Percentiles rank a stretch among this genome's conserved stretches.
These are phyloP conservation scores for Exophiala calicioides DNA, from an alignment of 2,329 filamentous ascomycete species.

Conservation along the genomic window DNA sequence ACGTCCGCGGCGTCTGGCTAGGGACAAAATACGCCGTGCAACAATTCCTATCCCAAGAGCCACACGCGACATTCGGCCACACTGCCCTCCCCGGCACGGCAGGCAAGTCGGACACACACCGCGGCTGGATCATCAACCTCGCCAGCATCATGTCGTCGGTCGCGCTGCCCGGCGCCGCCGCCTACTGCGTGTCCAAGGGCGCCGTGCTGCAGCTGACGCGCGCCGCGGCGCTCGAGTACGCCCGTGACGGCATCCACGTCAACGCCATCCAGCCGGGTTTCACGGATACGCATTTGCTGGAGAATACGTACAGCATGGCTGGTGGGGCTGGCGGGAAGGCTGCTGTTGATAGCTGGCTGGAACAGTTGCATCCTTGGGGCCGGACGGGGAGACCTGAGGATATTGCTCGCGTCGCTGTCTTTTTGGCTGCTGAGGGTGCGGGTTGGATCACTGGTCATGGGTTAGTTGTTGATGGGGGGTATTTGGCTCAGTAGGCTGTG, in stretches of 20 bases:
- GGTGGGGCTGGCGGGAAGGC: no score
- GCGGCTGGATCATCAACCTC: slow-evolving; percentile 41
- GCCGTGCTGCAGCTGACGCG: slow-evolving; percentile 37
- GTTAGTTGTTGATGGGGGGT: slow-evolving; percentile 51
- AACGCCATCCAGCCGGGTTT: slow-evolving; percentile 65
- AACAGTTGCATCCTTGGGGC: slow-evolving; percentile 24
- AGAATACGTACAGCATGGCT: background rate
- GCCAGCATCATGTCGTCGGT: slow-evolving; percentile 36
- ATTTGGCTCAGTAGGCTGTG: slow-evolving; percentile 22
- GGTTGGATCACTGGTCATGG: slow-evolving; percentile 46
- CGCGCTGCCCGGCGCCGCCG: slow-evolving; percentile 14
- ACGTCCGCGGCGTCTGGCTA: slow-evolving; percentile 41
- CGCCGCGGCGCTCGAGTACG: slow-evolving; percentile 39
- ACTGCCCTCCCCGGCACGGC: slow-evolving; percentile 20
- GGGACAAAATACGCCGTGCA: slow-evolving; percentile 37
- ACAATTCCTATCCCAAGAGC: slow-evolving; percentile 3
- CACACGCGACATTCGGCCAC: no score
- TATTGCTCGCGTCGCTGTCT: slow-evolving; percentile 32
- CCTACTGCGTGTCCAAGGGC: slow-evolving; percentile 32
- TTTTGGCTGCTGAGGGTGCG: slow-evolving; percentile 44
- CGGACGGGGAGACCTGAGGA: slow-evolving; percentile 29
- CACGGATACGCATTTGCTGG: slow-evolving; percentile 67
- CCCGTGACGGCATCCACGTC: slow-evolving; percentile 40
- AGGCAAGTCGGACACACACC: slow-evolving; percentile 31
- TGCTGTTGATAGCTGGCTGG: no score